A percentile compares a stretch with the other conserved stretches of the same genome.
These are phyloP conservation scores for Xylaria castorea DNA, from an alignment of 495 filamentous ascomycete genomes.

Conservation along the genomic window DNA sequence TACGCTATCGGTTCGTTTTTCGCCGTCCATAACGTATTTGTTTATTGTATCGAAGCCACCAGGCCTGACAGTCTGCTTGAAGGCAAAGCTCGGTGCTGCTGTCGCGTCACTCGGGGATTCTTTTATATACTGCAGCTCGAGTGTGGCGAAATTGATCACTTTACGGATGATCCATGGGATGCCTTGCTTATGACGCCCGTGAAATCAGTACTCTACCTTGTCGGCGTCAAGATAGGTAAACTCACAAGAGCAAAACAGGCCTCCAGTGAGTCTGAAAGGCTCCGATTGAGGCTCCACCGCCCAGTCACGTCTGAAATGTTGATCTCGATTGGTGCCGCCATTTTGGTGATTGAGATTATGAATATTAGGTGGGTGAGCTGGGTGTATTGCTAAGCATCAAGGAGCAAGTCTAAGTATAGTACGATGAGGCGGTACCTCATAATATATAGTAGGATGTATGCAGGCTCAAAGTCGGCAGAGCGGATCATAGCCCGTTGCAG, in stretches of 20 bases:
- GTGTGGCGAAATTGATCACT: background rate
- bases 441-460: too few species aligned
- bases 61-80: background rate
- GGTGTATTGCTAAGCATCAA: too few species aligned
- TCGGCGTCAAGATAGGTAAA: background rate
- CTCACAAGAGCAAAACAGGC: background rate
- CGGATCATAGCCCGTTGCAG: too few species aligned
- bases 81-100: background rate
- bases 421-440: too few species aligned
- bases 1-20: background rate
- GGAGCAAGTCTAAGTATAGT: too few species aligned
- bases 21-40: background rate
- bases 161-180: background rate
- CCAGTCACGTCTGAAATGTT: background rate
- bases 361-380: too few species aligned
- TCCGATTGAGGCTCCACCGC: background rate
- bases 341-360: background rate
- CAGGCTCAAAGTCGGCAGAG: too few species aligned
- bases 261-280: background rate
- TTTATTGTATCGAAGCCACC: background rate
- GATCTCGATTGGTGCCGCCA: background rate
- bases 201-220: too few species aligned
- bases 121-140: background rate
- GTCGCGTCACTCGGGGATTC: background rate
- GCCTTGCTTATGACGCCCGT: background rate